Base-by-base conservation (phyloP, 768 basidiomycete genomes). In the Crepidotus variabilis region DNA sequence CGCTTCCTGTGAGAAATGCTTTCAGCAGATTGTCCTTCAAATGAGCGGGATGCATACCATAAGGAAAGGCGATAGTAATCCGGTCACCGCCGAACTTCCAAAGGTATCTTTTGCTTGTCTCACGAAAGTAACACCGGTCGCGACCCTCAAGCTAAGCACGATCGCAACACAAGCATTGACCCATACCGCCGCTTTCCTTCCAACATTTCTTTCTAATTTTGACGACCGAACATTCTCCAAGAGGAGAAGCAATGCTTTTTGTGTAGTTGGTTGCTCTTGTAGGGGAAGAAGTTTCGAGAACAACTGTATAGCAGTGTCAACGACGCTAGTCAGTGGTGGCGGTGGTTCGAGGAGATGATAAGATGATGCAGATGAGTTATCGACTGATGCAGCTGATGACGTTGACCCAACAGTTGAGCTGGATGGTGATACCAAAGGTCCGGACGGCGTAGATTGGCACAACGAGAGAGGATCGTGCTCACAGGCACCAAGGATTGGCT, bases 241-340 rank as follows among this genome's bases (percentile, higher is more conserved):
- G 28, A 93, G 75, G 57, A 83, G 79, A 0, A 73, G 75, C 22
- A 90, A 71, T 11, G 78, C 76, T 21, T 82, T 82, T 1, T 77
- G 72, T 9, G 81, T 82, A 0, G 84, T 77, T 2, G 76, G 55
- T 1, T 85, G 69, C 60, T 91, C 91, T 69, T 97, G 95, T 21
- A 86, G 70, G 0, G 91, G 87, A 23, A 97, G 79, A 35, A 97
- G 72, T 34, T 82, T 79, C 0, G 91, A 77, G 63, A 98, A 98
- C 2, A 98, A 78, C 45, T 89, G 84, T n/a, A 98, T 86, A 0
- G 93, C 90, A 6, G 88, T 85, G 67, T 98, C 91, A 23, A 97
- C 89, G 9, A 93, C 89, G 4, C 89, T 83, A 0, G 92, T 93
- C 0, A 83, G 78, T 2, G 94, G 76, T 2, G 94, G 86, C 7